Evolutionary conservation across 139 green algal species (phyloP), one percentile per base, ranked within the genome.

Genomic region (Chlamydomonas sp.): DNA sequence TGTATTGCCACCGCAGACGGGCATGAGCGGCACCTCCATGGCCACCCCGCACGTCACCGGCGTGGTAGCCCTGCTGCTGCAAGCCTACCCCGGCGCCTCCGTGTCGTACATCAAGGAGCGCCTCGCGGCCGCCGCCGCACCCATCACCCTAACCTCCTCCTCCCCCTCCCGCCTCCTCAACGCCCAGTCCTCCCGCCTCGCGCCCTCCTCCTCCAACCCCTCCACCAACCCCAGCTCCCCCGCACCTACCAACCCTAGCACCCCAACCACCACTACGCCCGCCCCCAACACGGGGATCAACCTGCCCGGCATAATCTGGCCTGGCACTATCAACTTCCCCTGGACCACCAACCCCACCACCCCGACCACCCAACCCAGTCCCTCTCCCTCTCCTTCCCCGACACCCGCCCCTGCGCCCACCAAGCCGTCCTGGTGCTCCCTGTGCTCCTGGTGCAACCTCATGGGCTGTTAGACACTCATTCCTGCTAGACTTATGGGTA

Each of bases 11-110:
- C 31, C 31, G 31, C 31, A 49, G 31, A 49, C 78, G 20, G 85
- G 73, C 60, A 89, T 90, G 85, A 83, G 64, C 2, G 89, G 89
- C 9, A 92, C 90, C n/a, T 86, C 63, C 63, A 92, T 90, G 86
- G 82, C 86, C 8, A 69, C 91, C 0, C 94, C 95, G 0, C 93
- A 95, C 74, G 92, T 90, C 64, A 63, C 91, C n/a, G 94, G 94
- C 6, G 93, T 88, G 58, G 90, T 90, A 4, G 93, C 94, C 0
- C 85, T 96, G 59, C 89, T 93, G 81, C 78, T 97, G 63, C 88
- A 96, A 80, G 64, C 63, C 31, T 79, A 89, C 79, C 92, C 93
- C 18, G 88, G 77, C 17, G 90, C 86, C 3, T 81, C 78, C 2
- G 31, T 79, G 14, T 61, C 57, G 7, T 84, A 72, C 16, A 62